Evolutionary conservation across 1,139 yeast genomes (phyloP).

Genomic region (Hemisphaericaspora xylanilytica): DNA sequence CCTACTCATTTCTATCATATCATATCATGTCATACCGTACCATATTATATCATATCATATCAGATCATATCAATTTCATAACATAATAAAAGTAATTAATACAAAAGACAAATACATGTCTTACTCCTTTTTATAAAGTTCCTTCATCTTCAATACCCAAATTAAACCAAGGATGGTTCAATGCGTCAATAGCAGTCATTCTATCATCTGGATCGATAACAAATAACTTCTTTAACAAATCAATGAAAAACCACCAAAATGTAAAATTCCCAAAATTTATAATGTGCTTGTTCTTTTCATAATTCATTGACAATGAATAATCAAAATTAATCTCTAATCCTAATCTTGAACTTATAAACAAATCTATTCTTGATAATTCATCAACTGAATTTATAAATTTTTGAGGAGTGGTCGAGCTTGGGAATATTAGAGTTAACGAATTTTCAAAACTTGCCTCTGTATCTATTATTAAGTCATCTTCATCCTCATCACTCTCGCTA

Average conservation of each 20-base stretch:
- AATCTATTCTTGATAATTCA: constrained; percentile 50
- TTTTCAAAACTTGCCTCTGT: constrained; percentile 26
- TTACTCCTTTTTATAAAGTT: constrained; percentile 25
- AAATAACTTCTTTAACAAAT: constrained; percentile 59
- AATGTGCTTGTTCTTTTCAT: constrained; percentile 39
- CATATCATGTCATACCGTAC: background rate
- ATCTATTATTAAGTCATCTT: constrained; percentile 30
- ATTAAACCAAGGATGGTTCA: constrained; percentile 76
- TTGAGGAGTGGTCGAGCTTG: constrained; percentile 37
- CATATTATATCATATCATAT: background rate
- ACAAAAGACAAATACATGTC: background rate
- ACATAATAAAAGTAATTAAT: background rate
- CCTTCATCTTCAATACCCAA: constrained; percentile 78
- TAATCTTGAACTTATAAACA: constrained; percentile 39
- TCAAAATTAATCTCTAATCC: constrained; percentile 44
- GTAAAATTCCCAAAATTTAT: constrained; percentile 54
- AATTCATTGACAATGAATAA: constrained; percentile 40
- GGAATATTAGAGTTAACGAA: constrained; percentile 33
- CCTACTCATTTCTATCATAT: too few species aligned
- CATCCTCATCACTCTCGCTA: constrained; percentile 19
- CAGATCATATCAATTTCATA: background rate
- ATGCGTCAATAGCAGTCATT: constrained; percentile 65
- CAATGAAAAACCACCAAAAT: constrained; percentile 77
- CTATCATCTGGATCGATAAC: constrained; percentile 63
- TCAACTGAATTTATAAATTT: constrained; percentile 54